Conservation (phyloP, 495 filamentous ascomycete species). For the Tuber indicum region DNA sequence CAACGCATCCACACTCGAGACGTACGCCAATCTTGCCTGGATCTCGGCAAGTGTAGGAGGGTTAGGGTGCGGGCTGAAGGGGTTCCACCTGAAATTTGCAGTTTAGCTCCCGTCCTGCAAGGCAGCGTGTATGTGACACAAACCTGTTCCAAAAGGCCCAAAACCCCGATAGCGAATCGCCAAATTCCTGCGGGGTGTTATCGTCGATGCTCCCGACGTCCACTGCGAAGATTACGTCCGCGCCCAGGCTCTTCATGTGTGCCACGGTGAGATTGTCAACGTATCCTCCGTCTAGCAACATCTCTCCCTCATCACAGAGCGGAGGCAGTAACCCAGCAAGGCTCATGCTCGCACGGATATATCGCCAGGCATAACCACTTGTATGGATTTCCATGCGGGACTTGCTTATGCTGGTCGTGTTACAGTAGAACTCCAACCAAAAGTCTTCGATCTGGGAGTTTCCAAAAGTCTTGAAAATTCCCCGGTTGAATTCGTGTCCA, state of each 20-base stretch:
- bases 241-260: slow-evolving; percentile 92
- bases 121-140: not conserved
- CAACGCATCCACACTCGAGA: slow-evolving; percentile 83
- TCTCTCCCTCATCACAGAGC: slow-evolving; percentile 90
- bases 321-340: slow-evolving; percentile 87
- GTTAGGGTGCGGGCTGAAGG: slow-evolving; percentile 76
- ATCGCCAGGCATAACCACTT: slow-evolving; percentile 92
- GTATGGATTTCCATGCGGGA: slow-evolving; percentile 85
- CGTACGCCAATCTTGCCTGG: slow-evolving; percentile 88
- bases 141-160: slow-evolving; percentile 82
- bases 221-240: slow-evolving; percentile 88
- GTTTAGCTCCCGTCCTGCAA: not conserved
- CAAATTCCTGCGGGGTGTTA: slow-evolving; percentile 79
- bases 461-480: slow-evolving; percentile 97
- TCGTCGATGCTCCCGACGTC: slow-evolving; percentile 91
- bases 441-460: slow-evolving; percentile 97
- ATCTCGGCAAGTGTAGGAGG: slow-evolving; percentile 94
- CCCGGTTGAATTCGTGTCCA: slow-evolving; percentile 96
- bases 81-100: slow-evolving; percentile 62
- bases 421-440: slow-evolving; percentile 98
- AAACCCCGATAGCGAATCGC: slow-evolving; percentile 88
- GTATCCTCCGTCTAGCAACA: slow-evolving; percentile 94
- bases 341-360: slow-evolving; percentile 92
- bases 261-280: slow-evolving; percentile 94
- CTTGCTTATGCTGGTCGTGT: slow-evolving; percentile 94